Evolutionary conservation across 345 rosid species (phyloP), one percentile per base, ranked within the genome.

Genomic region (Physaria fendleri): DNA sequence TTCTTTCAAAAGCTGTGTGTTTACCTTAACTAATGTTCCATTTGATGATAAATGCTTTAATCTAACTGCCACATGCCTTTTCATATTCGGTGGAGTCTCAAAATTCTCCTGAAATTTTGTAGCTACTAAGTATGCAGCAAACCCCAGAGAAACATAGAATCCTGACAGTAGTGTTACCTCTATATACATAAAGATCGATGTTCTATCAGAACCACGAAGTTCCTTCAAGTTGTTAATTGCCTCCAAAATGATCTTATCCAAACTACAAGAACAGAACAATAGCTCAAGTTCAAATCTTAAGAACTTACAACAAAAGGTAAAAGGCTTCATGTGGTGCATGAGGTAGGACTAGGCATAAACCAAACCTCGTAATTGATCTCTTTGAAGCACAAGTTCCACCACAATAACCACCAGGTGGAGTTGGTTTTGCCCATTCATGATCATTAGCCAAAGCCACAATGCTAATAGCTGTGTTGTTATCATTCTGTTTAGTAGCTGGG

Each of bases 21-120:
- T 54, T 68, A 92, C 97, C 99, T 88, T 89, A 63, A 76, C 71
- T 84, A 93, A 75, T 74, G 82, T 77, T 49, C 94, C 94, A 78
- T 82, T 79, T 58, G 91, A 81, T 5, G 79, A 68, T 79, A 93
- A 68, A 74, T 62, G 73, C 82, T 83, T 93, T 65, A 93, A 45
- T 66, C 88, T 87, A 54, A 81, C 80, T 23, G 91, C 84, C 74
- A 93, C 63, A 22, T 81, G 74, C 77, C 85, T 93, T 75, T 76
- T 85, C 74, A 93, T 82, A 79, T 80, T 87, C 25, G 78, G 65
- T 8, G 85, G 81, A 17, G 85, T 77, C 69, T 51, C 66, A 73
- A 82, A 80, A 68, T 88, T 81, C 39, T 86, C 95, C 98, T 92
- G 82, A 58, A 74, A 76, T 61, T 41, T 55, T 15, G 39, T 37